Evolutionary conservation across 768 basidiomycete genomes (phyloP).

Genomic region (Dacryopinax spathularia): DNA sequence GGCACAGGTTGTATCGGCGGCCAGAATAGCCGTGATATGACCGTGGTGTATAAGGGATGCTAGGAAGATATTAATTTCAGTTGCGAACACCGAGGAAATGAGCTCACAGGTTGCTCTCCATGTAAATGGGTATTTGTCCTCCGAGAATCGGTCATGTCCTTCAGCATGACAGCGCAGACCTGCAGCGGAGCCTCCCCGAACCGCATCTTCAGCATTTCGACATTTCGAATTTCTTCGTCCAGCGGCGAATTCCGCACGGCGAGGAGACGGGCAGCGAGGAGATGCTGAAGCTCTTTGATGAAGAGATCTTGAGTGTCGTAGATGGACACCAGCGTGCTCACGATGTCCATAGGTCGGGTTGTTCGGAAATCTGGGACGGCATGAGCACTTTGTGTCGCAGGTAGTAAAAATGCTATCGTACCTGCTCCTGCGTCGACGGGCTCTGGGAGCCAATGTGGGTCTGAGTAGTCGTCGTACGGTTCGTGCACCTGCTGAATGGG

Average conservation of each 20-base stretch:
- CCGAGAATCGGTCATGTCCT: constrained; percentile 90
- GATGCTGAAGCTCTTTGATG: constrained; percentile 83
- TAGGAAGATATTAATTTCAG: constrained; percentile 18
- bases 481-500: constrained; percentile 57
- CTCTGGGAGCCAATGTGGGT: constrained; percentile 91
- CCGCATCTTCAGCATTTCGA: constrained; percentile 87
- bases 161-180: constrained; percentile 96
- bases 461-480: constrained; percentile 64
- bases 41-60: constrained; percentile 69
- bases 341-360: constrained; percentile 81
- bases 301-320: constrained; percentile 96
- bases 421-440: constrained; percentile 93
- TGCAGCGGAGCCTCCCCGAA: constrained; percentile 89
- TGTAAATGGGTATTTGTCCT: constrained; percentile 82
- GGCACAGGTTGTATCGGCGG: constrained; percentile 58
- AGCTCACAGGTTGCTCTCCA: constrained; percentile 46
- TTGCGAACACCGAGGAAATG: background rate
- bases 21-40: constrained; percentile 94
- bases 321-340: constrained; percentile 92
- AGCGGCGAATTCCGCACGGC: constrained; percentile 64
- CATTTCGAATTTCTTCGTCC: constrained; percentile 73
- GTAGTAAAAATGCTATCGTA: constrained; percentile 22
- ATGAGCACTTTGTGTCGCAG: background rate
- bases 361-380: constrained; percentile 64
- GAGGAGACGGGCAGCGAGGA: constrained; percentile 76